Evolutionary conservation across 345 rosid species (phyloP).

Genomic region (Nephelium lappaceum): DNA sequence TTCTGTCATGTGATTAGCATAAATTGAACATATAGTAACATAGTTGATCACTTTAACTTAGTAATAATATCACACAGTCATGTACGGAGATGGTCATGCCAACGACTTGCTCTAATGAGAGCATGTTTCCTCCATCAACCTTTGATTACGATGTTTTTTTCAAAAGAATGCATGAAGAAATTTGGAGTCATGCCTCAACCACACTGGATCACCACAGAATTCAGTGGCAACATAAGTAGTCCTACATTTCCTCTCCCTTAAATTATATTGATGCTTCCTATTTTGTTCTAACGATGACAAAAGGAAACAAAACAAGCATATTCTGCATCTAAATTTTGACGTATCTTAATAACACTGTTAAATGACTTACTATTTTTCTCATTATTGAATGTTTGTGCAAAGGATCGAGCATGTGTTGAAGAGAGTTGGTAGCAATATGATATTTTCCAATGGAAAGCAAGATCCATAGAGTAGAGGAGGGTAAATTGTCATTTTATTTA

Average conservation of each 20-base stretch:
- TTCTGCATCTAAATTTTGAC: background rate
- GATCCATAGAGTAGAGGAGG: conserved; percentile 91
- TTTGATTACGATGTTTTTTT: conserved; percentile 42
- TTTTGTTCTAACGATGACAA: no score
- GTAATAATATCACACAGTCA: no score
- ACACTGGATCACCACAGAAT: conserved; percentile 84
- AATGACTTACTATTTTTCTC: background rate
- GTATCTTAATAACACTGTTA: background rate
- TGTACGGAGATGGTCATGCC: conserved; percentile 93
- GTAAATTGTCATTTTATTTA: no score
- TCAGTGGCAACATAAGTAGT: conserved; percentile 57
- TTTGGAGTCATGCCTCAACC: conserved; percentile 65
- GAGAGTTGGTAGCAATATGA: conserved; percentile 69
- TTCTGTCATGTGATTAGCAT: background rate
- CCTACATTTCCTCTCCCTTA: background rate
- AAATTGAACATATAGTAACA: no score
- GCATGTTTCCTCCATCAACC: conserved; percentile 66
- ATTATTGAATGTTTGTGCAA: conserved; percentile 38
- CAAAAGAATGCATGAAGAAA: conserved; percentile 41
- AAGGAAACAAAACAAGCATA: no score
- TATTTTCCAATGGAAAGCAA: conserved; percentile 77
- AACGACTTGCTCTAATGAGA: conserved; percentile 58
- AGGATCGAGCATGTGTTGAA: conserved; percentile 51
- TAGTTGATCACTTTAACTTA: no score
- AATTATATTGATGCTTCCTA: background rate